Percentiles rank a stretch among this genome's conserved stretches.
These are phyloP conservation scores for Calonectria multiphialidica DNA, from an alignment of 2,329 filamentous ascomycete species.

Conservation along the genomic window DNA sequence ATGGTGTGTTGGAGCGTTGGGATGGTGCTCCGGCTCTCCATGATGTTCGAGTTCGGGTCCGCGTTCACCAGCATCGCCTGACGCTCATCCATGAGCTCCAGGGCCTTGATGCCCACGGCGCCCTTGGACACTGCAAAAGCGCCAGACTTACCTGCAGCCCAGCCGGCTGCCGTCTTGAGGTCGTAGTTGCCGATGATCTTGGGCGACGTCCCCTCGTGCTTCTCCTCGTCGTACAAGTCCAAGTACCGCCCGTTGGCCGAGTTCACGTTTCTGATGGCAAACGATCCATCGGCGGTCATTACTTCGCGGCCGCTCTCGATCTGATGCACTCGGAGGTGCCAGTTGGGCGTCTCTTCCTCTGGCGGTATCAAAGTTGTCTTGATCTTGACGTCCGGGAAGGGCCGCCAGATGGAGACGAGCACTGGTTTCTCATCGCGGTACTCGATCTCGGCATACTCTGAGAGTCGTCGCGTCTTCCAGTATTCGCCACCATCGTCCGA, in stretches of 20 bases:
- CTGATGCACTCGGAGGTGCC: conserved; percentile 76
- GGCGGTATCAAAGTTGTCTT: conserved; percentile 76
- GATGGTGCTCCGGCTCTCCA: conserved; percentile 78
- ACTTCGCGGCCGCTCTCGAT: conserved; percentile 72
- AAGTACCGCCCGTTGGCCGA: conserved; percentile 62
- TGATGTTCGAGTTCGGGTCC: conserved; percentile 83
- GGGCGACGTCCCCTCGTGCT: conserved; percentile 64
- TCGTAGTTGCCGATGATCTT: conserved; percentile 73
- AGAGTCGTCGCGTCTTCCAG: conserved; percentile 81
- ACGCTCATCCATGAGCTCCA: conserved; percentile 62
- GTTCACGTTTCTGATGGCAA: conserved; percentile 73
- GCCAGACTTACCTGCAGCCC: conserved; percentile 62
- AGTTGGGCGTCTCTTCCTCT: conserved; percentile 68
- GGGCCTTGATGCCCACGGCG: conserved; percentile 68
- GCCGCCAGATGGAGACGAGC: conserved; percentile 77
- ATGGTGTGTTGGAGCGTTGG: conserved; percentile 76
- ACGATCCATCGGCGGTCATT: conserved; percentile 80
- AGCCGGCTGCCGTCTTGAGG: conserved; percentile 64
- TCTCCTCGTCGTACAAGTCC: conserved; percentile 59
- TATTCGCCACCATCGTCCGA: conserved; percentile 83
- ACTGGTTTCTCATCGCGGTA: conserved; percentile 66
- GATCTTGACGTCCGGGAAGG: conserved; percentile 76
- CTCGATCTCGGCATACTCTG: conserved; percentile 73
- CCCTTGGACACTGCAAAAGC: conserved; percentile 69
- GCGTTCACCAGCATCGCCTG: conserved; percentile 77